Percentiles rank a stretch among this genome's conserved stretches.
These are phyloP conservation scores for Moniliophthora roreri DNA, from an alignment of 1,284 basidiomycete species.

Conservation along the genomic window DNA sequence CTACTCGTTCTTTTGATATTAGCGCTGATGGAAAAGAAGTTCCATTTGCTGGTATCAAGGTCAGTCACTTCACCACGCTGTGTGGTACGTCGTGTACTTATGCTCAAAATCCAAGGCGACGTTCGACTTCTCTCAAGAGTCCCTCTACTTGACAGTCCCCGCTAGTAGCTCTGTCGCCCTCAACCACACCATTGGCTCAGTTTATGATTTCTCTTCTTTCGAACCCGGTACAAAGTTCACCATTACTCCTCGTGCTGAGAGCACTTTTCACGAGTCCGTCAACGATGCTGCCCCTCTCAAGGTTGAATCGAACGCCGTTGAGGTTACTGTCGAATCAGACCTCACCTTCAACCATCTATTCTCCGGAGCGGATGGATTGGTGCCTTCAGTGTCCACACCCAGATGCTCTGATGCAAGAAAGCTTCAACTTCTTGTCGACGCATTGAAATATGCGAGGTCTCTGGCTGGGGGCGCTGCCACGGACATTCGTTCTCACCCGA, in stretches of 20 bases:
- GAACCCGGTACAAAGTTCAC: slow-evolving; percentile 13
- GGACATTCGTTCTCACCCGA: slow-evolving; percentile 16
- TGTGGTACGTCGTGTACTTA: neutral
- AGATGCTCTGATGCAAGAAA: slow-evolving; percentile 10
- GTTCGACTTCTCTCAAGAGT: slow-evolving; percentile 13
- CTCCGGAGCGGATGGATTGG: neutral
- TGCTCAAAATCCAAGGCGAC: slow-evolving; percentile 1
- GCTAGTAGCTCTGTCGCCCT: slow-evolving; percentile 18
- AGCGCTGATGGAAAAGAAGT: slow-evolving; percentile 15
- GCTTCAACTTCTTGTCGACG: slow-evolving; percentile 9
- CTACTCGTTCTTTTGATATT: slow-evolving; percentile 16
- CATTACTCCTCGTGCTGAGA: neutral
- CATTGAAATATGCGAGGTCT: slow-evolving; percentile 14
- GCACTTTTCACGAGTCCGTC: slow-evolving; percentile 9
- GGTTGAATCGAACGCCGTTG: slow-evolving; percentile 8
- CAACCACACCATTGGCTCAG: slow-evolving; percentile 16
- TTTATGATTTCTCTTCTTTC: slow-evolving; percentile 20
- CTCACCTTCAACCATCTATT: slow-evolving; percentile 13
- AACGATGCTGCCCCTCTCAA: slow-evolving; percentile 10
- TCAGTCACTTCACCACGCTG: neutral
- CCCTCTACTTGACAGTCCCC: slow-evolving; percentile 18
- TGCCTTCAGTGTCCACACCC: slow-evolving; percentile 14
- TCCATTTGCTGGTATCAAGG: slow-evolving; percentile 17
- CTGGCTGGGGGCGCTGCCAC: slow-evolving; percentile 16
- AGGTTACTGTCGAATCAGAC: slow-evolving; percentile 11